Evolutionary conservation across 805 yeast genomes (phyloP).

Genomic region (Ogataea kodamae): DNA sequence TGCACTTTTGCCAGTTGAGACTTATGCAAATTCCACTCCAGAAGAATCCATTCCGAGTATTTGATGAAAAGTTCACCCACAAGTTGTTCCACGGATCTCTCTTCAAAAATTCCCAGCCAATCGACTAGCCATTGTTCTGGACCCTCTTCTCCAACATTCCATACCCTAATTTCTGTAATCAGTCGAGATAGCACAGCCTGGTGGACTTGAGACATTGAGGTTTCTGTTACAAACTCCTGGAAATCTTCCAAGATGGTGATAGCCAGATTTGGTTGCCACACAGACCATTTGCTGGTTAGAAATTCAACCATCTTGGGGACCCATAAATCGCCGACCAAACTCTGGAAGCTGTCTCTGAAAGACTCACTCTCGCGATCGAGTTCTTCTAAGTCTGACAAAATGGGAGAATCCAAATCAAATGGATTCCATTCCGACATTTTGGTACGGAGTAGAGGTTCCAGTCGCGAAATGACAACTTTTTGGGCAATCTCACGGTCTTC

Average conservation of each 20-base stretch:
- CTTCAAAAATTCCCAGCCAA: slow-evolving; percentile 23
- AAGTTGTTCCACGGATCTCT: slow-evolving; percentile 15
- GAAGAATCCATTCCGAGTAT: slow-evolving; percentile 22
- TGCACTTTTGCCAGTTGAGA: slow-evolving; percentile 12
- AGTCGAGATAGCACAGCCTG: slow-evolving; percentile 39
- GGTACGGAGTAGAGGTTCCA: slow-evolving; percentile 20
- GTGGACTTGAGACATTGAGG: slow-evolving; percentile 29
- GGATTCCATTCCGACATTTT: slow-evolving; percentile 34
- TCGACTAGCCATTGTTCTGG: slow-evolving; percentile 28
- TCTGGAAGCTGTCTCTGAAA: slow-evolving; percentile 27
- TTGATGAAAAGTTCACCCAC: slow-evolving; percentile 14
- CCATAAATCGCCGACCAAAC: slow-evolving; percentile 36
- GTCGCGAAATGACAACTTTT: slow-evolving; percentile 18
- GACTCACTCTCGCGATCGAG: slow-evolving; percentile 22
- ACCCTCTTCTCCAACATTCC: slow-evolving; percentile 31
- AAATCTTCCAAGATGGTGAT: slow-evolving; percentile 37
- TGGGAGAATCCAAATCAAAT: slow-evolving; percentile 1
- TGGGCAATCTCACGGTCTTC: slow-evolving; percentile 12
- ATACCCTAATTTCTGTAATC: slow-evolving; percentile 28
- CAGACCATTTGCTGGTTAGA: slow-evolving; percentile 36
- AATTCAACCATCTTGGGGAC: slow-evolving; percentile 30
- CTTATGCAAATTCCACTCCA: slow-evolving; percentile 18
- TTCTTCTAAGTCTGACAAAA: not conserved
- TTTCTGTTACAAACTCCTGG: slow-evolving; percentile 30
- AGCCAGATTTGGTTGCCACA: slow-evolving; percentile 37